These are phyloP conservation scores for Pyrus communis DNA, from an alignment of 306 rosid genomes.

Conservation along the genomic window DNA sequence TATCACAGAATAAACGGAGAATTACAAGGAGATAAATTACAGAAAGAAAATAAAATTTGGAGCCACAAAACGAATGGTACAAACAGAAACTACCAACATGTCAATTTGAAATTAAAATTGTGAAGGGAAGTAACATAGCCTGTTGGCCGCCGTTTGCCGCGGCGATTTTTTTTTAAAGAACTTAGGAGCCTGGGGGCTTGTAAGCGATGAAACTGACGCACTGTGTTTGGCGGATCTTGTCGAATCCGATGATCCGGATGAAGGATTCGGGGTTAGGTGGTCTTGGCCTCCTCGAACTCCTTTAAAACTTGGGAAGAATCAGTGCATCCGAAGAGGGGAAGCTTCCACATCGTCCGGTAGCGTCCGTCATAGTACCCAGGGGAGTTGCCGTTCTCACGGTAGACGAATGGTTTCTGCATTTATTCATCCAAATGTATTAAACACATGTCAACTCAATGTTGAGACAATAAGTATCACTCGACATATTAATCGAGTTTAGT, in stretches of 20 bases:
- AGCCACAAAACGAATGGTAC: neutral
- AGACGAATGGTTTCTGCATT: slow-evolving; percentile 32
- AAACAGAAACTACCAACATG: neutral
- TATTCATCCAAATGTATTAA: neutral
- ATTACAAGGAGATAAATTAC: neutral
- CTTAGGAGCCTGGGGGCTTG: slow-evolving; percentile 35
- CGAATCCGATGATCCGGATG: slow-evolving; percentile 77
- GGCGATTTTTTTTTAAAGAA: neutral
- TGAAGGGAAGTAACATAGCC: too few species aligned
- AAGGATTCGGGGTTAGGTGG: slow-evolving; percentile 34
- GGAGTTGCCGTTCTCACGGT: slow-evolving; percentile 52
- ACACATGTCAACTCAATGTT: neutral
- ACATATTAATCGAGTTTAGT: too few species aligned
- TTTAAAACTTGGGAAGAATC: slow-evolving; percentile 43
- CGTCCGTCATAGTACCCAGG: slow-evolving; percentile 93
- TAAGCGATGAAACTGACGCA: slow-evolving; percentile 80
- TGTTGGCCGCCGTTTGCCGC: neutral
- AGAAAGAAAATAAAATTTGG: neutral
- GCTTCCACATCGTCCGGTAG: slow-evolving; percentile 92
- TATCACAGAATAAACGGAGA: neutral
- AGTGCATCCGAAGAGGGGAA: slow-evolving; percentile 80
- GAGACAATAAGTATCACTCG: too few species aligned
- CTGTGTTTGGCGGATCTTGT: slow-evolving; percentile 74
- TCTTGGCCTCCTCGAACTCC: slow-evolving; percentile 44
- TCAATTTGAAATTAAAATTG: neutral